Conservation (phyloP, 2,329 filamentous ascomycete species). For the Alternaria gaisen region DNA sequence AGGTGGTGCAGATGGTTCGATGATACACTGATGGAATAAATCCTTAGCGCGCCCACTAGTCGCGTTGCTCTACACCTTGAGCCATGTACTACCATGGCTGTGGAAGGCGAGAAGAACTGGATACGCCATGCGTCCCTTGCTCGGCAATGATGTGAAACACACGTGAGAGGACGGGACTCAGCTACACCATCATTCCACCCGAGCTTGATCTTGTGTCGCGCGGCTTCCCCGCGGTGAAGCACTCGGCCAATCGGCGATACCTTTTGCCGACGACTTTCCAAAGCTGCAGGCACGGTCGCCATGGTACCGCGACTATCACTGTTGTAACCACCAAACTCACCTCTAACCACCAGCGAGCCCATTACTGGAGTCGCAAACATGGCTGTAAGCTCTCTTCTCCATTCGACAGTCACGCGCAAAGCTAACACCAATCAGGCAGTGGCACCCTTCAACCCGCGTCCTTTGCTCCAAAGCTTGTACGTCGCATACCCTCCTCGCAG, state of each 20-base stretch:
- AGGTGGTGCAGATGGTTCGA: background rate
- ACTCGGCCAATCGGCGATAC: conserved; percentile 18
- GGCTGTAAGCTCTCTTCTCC: conserved; percentile 43
- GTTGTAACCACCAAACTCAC: conserved; percentile 8
- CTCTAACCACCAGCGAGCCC: background rate
- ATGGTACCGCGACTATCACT: conserved; percentile 1
- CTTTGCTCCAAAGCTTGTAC: conserved; percentile 92
- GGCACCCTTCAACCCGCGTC: conserved; percentile 94
- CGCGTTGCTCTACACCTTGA: background rate
- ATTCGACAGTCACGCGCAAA: background rate
- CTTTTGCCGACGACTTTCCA: conserved; percentile 23
- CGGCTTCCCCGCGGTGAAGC: conserved; percentile 15
- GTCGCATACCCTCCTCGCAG: conserved; percentile 46
- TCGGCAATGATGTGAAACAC: too few species aligned
- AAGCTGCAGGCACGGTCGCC: conserved; percentile 23
- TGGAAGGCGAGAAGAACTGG: too few species aligned
- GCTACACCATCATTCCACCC: background rate
- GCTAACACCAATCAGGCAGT: conserved; percentile 52
- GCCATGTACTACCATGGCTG: background rate
- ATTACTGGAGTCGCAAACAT: conserved; percentile 40
- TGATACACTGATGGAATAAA: conserved; percentile 7
- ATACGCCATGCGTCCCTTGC: background rate
- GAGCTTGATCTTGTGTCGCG: background rate
- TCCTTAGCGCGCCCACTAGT: conserved; percentile 18
- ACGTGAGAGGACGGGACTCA: background rate